Conservation (phyloP, 257 asterid genomes). For the Nicotiana noctiflora region DNA sequence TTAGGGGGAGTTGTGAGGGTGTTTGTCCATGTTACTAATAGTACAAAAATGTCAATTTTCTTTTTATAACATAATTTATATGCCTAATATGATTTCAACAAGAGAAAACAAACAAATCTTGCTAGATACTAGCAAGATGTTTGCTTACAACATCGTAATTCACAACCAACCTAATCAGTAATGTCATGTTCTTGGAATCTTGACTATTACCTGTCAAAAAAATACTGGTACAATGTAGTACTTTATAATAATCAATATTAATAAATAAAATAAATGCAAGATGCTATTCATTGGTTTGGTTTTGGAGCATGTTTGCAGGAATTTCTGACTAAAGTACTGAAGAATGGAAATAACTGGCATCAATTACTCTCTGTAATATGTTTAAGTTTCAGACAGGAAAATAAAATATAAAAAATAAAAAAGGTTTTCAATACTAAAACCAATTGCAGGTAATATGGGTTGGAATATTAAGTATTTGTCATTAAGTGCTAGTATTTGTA, state of each 20-base stretch:
- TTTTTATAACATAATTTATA: neutral
- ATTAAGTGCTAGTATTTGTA: no score
- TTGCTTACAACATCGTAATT: slow-evolving; percentile 8
- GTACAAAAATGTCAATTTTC: neutral
- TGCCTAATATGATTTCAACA: neutral
- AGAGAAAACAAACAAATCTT: neutral
- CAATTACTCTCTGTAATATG: neutral
- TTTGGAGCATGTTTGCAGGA: neutral
- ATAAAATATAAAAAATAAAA: no score
- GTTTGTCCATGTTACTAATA: neutral
- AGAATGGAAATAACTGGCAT: neutral
- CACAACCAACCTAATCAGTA: slow-evolving; percentile 9
- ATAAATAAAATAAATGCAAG: neutral
- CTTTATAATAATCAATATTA: neutral
- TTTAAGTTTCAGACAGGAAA: neutral
- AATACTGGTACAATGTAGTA: neutral
- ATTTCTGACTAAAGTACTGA: neutral
- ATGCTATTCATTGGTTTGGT: neutral
- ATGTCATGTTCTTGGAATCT: slow-evolving; percentile 13
- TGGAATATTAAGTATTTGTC: neutral
- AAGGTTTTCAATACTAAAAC: neutral
- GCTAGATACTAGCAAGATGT: neutral
- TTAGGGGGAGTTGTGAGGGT: neutral
- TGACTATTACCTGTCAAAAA: neutral
- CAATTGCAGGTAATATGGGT: neutral